A percentile compares a stretch with the other conserved stretches of the same genome.
Conservation (phyloP, 805 yeast genomes). For the Saccharomyces cerevisiae region DNA sequence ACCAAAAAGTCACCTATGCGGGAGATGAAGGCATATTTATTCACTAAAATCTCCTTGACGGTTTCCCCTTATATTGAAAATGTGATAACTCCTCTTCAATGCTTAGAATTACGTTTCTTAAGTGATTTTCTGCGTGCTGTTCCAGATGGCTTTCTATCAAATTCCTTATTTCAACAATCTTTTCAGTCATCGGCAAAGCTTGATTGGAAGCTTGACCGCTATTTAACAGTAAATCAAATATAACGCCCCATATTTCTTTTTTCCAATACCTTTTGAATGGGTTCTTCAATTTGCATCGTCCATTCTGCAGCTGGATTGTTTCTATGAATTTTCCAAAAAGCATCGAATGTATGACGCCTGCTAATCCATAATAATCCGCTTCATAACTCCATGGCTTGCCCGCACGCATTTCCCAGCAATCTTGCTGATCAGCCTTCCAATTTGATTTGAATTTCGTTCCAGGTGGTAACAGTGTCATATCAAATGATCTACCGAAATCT, state of each 20-base stretch:
- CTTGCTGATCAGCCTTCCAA: constrained; percentile 58
- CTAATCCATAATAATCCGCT: constrained; percentile 78
- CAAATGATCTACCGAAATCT: constrained; percentile 79
- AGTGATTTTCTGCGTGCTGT: background rate
- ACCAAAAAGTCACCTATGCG: background rate
- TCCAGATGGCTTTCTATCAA: background rate
- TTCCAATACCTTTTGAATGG: constrained; percentile 72
- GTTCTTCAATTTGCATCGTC: constrained; percentile 33
- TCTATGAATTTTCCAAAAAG: constrained; percentile 62
- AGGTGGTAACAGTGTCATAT: constrained; percentile 46
- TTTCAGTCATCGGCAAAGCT: background rate
- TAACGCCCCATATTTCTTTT: constrained; percentile 49
- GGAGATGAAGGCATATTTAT: background rate
- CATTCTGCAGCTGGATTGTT: constrained; percentile 28
- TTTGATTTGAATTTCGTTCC: constrained; percentile 48
- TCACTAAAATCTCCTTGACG: background rate
- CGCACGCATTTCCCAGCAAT: constrained; percentile 61
- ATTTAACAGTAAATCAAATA: constrained; percentile 59
- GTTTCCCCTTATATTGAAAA: background rate
- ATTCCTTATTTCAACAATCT: background rate
- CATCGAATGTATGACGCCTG: constrained; percentile 63
- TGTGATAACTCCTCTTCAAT: background rate
- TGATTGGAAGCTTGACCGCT: constrained; percentile 31
- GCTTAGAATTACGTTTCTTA: background rate
- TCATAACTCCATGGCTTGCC: constrained; percentile 65